Conservation (phyloP, 2,329 filamentous ascomycete species). For the Fonsecaea pedrosoi region DNA sequence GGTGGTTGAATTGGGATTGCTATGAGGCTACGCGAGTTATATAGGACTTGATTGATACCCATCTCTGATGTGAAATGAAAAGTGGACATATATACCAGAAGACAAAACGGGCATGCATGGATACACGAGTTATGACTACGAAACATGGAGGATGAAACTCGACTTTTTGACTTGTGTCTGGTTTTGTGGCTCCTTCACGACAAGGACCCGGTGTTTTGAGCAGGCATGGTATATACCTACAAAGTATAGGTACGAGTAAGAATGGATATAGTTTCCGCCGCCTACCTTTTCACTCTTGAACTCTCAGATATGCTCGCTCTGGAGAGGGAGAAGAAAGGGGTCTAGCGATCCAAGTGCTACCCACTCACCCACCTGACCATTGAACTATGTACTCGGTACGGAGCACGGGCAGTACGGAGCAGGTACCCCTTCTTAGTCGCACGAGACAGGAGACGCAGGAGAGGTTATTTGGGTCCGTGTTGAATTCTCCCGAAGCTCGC, state of each 20-base stretch:
- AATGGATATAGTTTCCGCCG: constrained; percentile 9
- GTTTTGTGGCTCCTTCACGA: constrained; percentile 7
- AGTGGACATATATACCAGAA: constrained; percentile 8
- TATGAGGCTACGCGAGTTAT: constrained; percentile 20
- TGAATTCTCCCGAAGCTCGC: background rate
- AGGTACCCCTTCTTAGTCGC: no score
- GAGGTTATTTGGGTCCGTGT: background rate
- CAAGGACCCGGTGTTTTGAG: background rate
- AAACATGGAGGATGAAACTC: constrained; percentile 1
- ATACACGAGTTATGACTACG: constrained; percentile 6
- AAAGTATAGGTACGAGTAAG: background rate
- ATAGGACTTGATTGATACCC: constrained; percentile 27
- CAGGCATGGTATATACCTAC: background rate
- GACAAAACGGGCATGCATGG: constrained; percentile 7
- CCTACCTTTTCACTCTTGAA: background rate
- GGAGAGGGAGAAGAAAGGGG: no score
- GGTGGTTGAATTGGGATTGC: background rate
- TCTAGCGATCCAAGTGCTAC: no score
- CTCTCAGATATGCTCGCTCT: no score
- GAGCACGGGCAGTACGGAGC: no score
- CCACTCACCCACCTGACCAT: no score
- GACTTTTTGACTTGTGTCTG: background rate
- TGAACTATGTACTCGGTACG: no score
- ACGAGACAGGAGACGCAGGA: no score
- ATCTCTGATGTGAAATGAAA: constrained; percentile 21